Conservation (phyloP, 2,329 filamentous ascomycete genomes). For the Tolypocladium tundrense region DNA sequence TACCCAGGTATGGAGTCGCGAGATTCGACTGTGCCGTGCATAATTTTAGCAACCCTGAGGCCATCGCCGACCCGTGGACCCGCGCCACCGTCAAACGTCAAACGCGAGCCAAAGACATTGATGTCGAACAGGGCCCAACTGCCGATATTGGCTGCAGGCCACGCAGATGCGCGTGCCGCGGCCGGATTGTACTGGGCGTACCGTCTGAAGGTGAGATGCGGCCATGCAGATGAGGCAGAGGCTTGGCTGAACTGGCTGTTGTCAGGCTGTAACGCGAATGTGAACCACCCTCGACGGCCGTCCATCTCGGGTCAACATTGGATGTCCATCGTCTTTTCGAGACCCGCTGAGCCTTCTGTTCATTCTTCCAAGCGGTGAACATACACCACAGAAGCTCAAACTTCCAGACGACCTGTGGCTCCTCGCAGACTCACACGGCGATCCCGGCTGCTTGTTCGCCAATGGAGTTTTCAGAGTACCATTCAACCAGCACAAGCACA, state of each 20-base stretch:
- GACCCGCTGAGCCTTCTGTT: neutral
- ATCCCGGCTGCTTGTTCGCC: neutral
- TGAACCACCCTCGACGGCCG: neutral
- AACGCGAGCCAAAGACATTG: neutral
- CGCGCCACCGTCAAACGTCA: neutral
- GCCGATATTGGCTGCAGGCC: neutral
- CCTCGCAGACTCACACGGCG: neutral
- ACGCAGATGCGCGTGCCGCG: neutral
- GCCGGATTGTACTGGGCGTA: neutral
- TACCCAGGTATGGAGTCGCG: neutral
- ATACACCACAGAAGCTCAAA: neutral
- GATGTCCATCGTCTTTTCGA: neutral
- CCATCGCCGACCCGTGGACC: neutral
- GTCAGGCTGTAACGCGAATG: neutral
- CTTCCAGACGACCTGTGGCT: neutral
- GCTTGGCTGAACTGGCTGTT: neutral
- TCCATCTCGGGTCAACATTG: neutral
- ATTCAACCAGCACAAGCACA: neutral
- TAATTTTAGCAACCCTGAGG: neutral
- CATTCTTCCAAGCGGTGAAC: neutral
- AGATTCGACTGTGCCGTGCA: neutral
- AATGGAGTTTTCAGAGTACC: neutral
- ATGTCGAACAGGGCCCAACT: neutral
- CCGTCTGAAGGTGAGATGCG: neutral
- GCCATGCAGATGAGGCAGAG: neutral